Conservation (phyloP, 2,329 filamentous ascomycete genomes). For the Penicillium sp. region DNA sequence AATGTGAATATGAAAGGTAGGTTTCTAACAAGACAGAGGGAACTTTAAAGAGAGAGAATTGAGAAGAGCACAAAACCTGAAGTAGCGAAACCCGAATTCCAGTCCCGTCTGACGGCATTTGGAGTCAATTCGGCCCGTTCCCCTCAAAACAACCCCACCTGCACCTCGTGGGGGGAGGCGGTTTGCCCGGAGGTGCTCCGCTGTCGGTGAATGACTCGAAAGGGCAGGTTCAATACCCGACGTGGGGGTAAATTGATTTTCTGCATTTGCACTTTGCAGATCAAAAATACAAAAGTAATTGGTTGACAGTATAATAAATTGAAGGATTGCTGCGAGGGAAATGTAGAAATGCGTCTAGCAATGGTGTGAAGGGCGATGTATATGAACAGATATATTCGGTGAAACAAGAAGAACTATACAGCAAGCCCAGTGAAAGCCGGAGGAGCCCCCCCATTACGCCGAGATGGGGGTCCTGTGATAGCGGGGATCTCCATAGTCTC, state of each 20-base stretch:
- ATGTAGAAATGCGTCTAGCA: neutral
- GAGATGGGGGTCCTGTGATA: conserved; percentile 6
- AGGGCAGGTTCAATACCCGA: conserved; percentile 19
- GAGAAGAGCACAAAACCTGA: neutral
- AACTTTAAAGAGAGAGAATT: neutral
- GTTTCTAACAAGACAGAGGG: neutral
- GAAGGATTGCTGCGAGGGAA: neutral
- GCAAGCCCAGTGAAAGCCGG: neutral
- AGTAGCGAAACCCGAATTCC: neutral
- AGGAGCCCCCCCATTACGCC: conserved; percentile 1
- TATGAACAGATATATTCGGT: neutral
- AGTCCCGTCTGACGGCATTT: conserved; percentile 11
- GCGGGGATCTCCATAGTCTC: conserved; percentile 4
- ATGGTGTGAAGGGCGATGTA: neutral
- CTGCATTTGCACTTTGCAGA: neutral
- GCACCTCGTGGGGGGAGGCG: conserved; percentile 13
- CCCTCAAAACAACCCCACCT: conserved; percentile 13
- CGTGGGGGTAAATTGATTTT: neutral
- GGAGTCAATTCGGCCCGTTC: conserved; percentile 4
- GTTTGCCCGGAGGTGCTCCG: conserved; percentile 25
- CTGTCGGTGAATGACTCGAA: conserved; percentile 17
- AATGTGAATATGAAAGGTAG: neutral
- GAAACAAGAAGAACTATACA: neutral
- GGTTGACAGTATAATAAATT: neutral
- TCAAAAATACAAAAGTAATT: neutral